phyloP scores from a whole-genome alignment of 2,329 filamentous ascomycete genomes.

The Neobulgaria alba region DNA sequence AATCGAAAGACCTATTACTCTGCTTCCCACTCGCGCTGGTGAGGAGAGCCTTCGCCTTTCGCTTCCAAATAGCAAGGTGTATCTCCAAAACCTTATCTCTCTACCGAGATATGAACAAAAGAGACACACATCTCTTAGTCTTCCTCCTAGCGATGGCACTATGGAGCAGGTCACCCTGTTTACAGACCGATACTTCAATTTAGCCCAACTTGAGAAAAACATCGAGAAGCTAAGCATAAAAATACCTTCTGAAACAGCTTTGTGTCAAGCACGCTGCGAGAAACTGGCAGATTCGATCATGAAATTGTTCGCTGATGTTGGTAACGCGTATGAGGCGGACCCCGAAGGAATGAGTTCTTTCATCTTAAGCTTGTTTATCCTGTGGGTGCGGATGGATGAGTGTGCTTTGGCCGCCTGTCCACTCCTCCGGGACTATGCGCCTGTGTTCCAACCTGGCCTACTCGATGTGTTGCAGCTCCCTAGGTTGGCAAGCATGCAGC shows the following conservation, averaged over 20 bases:
- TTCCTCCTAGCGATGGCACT: constrained; percentile 7
- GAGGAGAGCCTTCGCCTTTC: constrained; percentile 29
- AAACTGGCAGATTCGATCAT: constrained; percentile 29
- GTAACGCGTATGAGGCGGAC: constrained; percentile 34
- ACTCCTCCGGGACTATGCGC: constrained; percentile 42
- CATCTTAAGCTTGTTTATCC: constrained; percentile 45
- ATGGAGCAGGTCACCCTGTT: constrained; percentile 15
- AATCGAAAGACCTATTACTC: constrained; percentile 33
- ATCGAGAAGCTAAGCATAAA: constrained; percentile 11
- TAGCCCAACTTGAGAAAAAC: constrained; percentile 16
- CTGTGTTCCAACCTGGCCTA: constrained; percentile 39
- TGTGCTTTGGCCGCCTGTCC: constrained; percentile 35
- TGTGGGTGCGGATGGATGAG: constrained; percentile 50
- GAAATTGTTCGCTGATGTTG: constrained; percentile 29
- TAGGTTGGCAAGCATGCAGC: constrained; percentile 37
- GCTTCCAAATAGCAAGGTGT: constrained; percentile 34
- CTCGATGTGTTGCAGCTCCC: constrained; percentile 49
- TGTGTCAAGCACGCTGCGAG: constrained; percentile 21
- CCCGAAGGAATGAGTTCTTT: constrained; percentile 42
- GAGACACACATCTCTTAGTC: constrained; percentile 11
- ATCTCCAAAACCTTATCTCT: constrained; percentile 22
- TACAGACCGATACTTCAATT: constrained; percentile 20
- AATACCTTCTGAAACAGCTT: constrained; percentile 1
- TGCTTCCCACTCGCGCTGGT: constrained; percentile 33
- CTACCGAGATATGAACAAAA: constrained; percentile 6